A percentile compares a stretch with the other conserved stretches of the same genome.
Conservation (phyloP, 768 basidiomycete genomes). For the Tulasnella sp. region DNA sequence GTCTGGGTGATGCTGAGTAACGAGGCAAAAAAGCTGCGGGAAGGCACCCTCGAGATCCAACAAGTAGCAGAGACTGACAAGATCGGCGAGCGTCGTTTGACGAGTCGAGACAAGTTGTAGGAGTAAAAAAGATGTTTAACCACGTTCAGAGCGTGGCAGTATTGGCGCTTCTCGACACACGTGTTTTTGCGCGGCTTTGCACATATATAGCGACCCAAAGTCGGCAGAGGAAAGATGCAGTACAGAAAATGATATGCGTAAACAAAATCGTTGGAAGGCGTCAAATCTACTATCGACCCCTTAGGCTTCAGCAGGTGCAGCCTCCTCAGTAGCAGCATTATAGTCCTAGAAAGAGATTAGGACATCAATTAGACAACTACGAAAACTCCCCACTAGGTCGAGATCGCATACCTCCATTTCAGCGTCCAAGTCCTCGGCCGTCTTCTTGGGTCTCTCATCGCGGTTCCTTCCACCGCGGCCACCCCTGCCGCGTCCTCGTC, state of each 20-base stretch:
- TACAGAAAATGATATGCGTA: not conserved
- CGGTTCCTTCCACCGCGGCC: slow-evolving; percentile 14
- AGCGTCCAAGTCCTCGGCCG: slow-evolving; percentile 84
- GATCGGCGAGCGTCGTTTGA: not conserved
- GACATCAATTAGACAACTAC: not conserved
- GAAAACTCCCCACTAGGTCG: not conserved
- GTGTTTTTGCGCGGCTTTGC: not conserved
- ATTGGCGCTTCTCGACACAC: not conserved
- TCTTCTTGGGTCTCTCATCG: slow-evolving; percentile 46
- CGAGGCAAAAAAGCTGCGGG: not conserved
- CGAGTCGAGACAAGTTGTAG: not conserved
- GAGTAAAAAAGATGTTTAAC: not conserved
- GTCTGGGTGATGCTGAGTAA: not conserved
- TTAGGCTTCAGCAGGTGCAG: slow-evolving; percentile 12
- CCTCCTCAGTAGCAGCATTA: slow-evolving; percentile 16
- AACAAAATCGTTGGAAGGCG: not conserved
- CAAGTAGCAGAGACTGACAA: not conserved
- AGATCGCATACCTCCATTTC: slow-evolving; percentile 79
- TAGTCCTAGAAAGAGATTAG: not conserved
- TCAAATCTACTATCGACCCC: not conserved
- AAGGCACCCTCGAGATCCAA: not conserved
- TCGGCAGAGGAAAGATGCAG: not conserved
- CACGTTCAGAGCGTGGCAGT: not conserved
- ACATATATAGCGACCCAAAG: not conserved
- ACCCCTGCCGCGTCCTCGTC: slow-evolving; percentile 29